phyloP scores from a whole-genome alignment of 352 stramenopile species.

The Achlya hypogyna region DNA sequence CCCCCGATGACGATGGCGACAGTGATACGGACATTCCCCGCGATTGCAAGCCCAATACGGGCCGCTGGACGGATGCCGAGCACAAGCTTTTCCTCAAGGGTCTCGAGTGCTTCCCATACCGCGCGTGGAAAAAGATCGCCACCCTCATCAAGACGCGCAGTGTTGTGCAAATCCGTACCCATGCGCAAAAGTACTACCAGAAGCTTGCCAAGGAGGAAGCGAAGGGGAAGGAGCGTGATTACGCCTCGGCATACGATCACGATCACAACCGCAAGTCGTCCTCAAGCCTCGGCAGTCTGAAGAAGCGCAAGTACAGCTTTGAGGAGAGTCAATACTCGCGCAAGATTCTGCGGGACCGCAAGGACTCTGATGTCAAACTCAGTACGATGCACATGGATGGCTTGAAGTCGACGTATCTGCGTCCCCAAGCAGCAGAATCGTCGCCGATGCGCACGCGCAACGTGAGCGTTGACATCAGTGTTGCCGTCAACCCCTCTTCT shows the following conservation, averaged over 20 bases:
- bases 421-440: not conserved
- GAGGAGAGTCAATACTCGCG: constrained; percentile 18
- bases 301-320: constrained; percentile 29
- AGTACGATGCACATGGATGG: not conserved
- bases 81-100: constrained; percentile 85
- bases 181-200: constrained; percentile 86
- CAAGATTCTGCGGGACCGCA: constrained; percentile 7
- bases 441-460: constrained; percentile 24
- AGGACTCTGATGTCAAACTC: not conserved
- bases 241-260: constrained; percentile 23
- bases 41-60: constrained; percentile 54
- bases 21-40: constrained; percentile 10
- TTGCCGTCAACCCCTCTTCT: constrained; percentile 22
- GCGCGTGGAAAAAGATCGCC: constrained; percentile 89
- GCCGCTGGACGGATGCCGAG: constrained; percentile 78
- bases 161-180: constrained; percentile 82
- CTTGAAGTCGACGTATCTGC: not conserved
- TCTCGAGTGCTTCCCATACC: constrained; percentile 77
- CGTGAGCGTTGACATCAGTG: constrained; percentile 35
- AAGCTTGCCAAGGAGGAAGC: constrained; percentile 84
- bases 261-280: constrained; percentile 15
- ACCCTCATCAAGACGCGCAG: constrained; percentile 91
- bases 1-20: constrained; percentile 9
- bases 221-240: constrained; percentile 56
- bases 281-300: constrained; percentile 19